phyloP scores from a whole-genome alignment of 306 rosid species.

The Urtica urens region DNA sequence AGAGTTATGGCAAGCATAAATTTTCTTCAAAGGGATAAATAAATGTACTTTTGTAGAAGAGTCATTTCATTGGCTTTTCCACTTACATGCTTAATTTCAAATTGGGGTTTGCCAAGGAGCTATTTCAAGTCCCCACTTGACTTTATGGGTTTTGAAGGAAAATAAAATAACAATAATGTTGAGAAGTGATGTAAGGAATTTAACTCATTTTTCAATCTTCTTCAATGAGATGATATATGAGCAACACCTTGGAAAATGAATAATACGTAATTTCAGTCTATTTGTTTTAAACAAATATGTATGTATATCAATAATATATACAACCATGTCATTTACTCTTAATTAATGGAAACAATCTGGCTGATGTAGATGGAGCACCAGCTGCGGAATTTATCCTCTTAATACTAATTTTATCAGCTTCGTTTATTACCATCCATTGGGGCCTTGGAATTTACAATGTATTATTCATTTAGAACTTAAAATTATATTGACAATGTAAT shows the following conservation, averaged over 20 bases:
- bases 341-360: not conserved
- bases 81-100: not conserved
- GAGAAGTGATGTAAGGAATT: not conserved
- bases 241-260: not conserved
- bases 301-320: not conserved
- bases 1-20: not conserved
- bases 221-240: not conserved
- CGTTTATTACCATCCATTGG: too few relatives aligned
- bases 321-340: not conserved
- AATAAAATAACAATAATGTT: not conserved
- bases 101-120: not conserved
- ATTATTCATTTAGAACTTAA: too few relatives aligned
- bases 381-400: slow-evolving; percentile 1
- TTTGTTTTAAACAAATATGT: not conserved
- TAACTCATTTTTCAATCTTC: not conserved
- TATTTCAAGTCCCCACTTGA: slow-evolving; percentile 5
- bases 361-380: slow-evolving; percentile 11
- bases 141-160: not conserved
- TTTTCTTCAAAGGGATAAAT: not conserved
- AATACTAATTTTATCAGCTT: too few relatives aligned
- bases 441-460: too few relatives aligned
- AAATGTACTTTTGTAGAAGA: not conserved
- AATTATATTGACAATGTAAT: too few relatives aligned
- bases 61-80: slow-evolving; percentile 5
- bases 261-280: not conserved